Base-by-base conservation (phyloP, 2,329 filamentous ascomycete genomes). In the Cladosporium oxysporum region DNA sequence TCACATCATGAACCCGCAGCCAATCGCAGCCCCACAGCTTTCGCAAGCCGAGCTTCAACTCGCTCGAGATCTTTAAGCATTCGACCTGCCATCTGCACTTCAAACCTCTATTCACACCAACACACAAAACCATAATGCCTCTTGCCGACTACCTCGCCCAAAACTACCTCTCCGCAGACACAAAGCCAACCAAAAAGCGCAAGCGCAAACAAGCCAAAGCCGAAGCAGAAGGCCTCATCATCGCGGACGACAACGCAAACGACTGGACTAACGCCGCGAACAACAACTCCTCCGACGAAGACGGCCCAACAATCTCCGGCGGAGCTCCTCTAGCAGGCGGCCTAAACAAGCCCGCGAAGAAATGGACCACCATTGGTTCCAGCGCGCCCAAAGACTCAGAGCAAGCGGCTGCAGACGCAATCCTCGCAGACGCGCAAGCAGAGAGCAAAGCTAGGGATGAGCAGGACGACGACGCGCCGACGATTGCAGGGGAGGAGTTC, bases 101-200 rank as follows among this genome's bases (percentile, higher is more conserved):
- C 23, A 26, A 6, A 12, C 26, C 16, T 29, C 21, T 26, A 26
- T 33, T 14, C 44, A 62, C 49, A 35, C 21, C 47, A 21, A 47
- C n/a, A 47, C 21, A 5, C 11, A 16, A 12, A 3, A 35, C 11
- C 37, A 52, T 21, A 69, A 89, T 89, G 85, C 83, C 85, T 65
- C 85, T 97, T 70, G 89, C 92, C 66, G 88, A 89, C 75, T 99
- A 98, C 75, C 87, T 99, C 41, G 93, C 94, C 44, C 90, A 92
- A 69, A 95, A 93, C 78, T 99, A 99, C 77, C 88, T 99, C 59
- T 91, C 85, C 1, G 88, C 89, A 49, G 87, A 90, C 70, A 74
- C 79, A 75, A 83, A 82, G 72, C 81, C 83, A 62, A 77, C 79
- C 31, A 85, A 84, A 72, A 85, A 85, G 77, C 81, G 83, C 70